Evolutionary conservation across 805 yeast genomes (phyloP).

Genomic region (Nakazawaea anatomiae): DNA sequence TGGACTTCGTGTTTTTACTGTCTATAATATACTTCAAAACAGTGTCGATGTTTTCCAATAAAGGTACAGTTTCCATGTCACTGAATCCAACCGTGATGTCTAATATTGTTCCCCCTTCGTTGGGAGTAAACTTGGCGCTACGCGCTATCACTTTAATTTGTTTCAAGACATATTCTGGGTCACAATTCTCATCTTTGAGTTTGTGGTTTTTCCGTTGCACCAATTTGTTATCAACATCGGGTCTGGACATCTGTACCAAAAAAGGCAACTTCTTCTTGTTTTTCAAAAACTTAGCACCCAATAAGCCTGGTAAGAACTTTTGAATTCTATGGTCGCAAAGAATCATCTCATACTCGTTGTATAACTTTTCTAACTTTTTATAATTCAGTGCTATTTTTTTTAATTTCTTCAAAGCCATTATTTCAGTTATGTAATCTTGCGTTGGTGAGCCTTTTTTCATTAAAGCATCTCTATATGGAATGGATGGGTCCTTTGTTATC

Average conservation of each 20-base stretch:
- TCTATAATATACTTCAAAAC: constrained; percentile 41
- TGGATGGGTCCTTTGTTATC: constrained; percentile 70
- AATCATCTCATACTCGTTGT: constrained; percentile 59
- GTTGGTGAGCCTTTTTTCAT: constrained; percentile 46
- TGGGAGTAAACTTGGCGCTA: constrained; percentile 58
- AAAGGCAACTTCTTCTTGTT: constrained; percentile 61
- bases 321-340: constrained; percentile 67
- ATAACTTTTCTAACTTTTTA: constrained; percentile 40
- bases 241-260: constrained; percentile 55
- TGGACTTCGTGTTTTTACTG: constrained; percentile 6
- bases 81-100: constrained; percentile 55
- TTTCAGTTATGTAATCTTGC: constrained; percentile 54
- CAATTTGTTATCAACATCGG: constrained; percentile 26
- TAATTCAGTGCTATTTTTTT: constrained; percentile 38
- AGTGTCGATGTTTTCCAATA: constrained; percentile 48
- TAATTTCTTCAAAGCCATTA: constrained; percentile 53
- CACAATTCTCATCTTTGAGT: constrained; percentile 53
- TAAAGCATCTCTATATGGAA: constrained; percentile 45
- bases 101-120: constrained; percentile 50
- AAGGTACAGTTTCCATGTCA: constrained; percentile 33
- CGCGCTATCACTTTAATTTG: constrained; percentile 62
- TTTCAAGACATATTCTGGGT: constrained; percentile 53
- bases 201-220: constrained; percentile 26
- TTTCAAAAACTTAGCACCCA: constrained; percentile 57
- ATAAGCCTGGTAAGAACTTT: constrained; percentile 48